phyloP scores from a whole-genome alignment of 1,139 yeast species.

The Pichia terricola region DNA sequence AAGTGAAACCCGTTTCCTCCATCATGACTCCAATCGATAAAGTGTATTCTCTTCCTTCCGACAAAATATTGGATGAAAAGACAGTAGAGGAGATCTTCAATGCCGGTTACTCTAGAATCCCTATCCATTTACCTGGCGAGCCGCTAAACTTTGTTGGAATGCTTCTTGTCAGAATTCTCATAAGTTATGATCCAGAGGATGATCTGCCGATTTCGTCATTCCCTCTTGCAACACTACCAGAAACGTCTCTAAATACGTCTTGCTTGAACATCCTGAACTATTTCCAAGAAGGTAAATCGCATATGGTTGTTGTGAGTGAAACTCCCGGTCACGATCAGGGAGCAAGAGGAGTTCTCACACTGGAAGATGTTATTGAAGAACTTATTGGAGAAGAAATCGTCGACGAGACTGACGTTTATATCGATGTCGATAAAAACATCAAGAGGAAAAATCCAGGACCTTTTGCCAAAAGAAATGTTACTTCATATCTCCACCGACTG shows the following conservation, averaged over 20 bases:
- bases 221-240: slow-evolving; percentile 94
- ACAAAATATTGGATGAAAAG: slow-evolving; percentile 69
- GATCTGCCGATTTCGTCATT: slow-evolving; percentile 85
- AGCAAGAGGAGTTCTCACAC: slow-evolving; percentile 82
- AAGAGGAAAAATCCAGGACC: slow-evolving; percentile 83
- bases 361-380: slow-evolving; percentile 96
- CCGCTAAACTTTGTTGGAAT: slow-evolving; percentile 90
- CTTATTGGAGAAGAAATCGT: slow-evolving; percentile 96
- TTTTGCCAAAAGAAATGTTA: slow-evolving; percentile 58
- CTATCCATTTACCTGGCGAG: slow-evolving; percentile 87
- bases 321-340: slow-evolving; percentile 84
- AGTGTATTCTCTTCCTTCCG: slow-evolving; percentile 84
- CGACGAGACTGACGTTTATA: slow-evolving; percentile 92
- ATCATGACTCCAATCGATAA: slow-evolving; percentile 94
- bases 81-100: slow-evolving; percentile 86
- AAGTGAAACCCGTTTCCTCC: slow-evolving; percentile 76
- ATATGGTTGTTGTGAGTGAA: slow-evolving; percentile 89
- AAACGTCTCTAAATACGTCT: slow-evolving; percentile 84
- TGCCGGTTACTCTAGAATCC: slow-evolving; percentile 92
- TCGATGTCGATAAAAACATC: slow-evolving; percentile 82
- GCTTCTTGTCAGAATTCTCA: slow-evolving; percentile 84
- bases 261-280: slow-evolving; percentile 89
- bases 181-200: slow-evolving; percentile 95
- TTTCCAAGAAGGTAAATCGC: slow-evolving; percentile 96
- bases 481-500: slow-evolving; percentile 57